A percentile compares a stretch with the other conserved stretches of the same genome.
These are phyloP conservation scores for Microcyclospora pomicola DNA, from an alignment of 2,329 filamentous ascomycete species.

Conservation along the genomic window DNA sequence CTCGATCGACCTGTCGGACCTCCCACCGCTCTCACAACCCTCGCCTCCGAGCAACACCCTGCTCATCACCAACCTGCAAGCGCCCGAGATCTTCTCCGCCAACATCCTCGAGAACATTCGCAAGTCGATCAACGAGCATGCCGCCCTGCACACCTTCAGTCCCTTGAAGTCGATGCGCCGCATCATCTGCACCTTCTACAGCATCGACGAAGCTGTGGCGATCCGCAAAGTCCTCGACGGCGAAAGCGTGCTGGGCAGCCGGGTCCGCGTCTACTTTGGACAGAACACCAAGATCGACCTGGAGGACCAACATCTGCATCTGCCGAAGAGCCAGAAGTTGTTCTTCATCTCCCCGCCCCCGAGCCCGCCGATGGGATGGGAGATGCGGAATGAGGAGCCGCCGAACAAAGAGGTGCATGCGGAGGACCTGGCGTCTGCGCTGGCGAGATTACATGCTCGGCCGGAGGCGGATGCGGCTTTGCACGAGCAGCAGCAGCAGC, in stretches of 20 bases:
- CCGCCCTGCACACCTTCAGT: slow-evolving; percentile 61
- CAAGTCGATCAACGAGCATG: slow-evolving; percentile 54
- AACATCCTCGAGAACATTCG: slow-evolving; percentile 62
- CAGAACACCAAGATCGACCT: slow-evolving; percentile 33
- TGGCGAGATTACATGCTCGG: slow-evolving; percentile 38
- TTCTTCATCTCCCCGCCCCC: slow-evolving; percentile 56
- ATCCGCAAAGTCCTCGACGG: slow-evolving; percentile 63
- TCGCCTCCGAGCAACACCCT: slow-evolving; percentile 70
- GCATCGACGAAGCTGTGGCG: slow-evolving; percentile 52
- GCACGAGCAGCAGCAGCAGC: neutral
- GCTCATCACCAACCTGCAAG: slow-evolving; percentile 66
- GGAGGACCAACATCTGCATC: slow-evolving; percentile 34
- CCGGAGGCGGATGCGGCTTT: slow-evolving; percentile 20
- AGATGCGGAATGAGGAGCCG: slow-evolving; percentile 47
- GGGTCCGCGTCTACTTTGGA: slow-evolving; percentile 52
- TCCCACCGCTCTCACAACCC: slow-evolving; percentile 57
- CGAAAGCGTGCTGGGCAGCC: slow-evolving; percentile 56
- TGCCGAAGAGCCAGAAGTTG: slow-evolving; percentile 45
- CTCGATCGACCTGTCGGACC: slow-evolving; percentile 57
- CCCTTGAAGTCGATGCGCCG: slow-evolving; percentile 72
- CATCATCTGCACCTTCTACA: slow-evolving; percentile 67
- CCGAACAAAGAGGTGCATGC: slow-evolving; percentile 54
- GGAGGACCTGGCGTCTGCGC: slow-evolving; percentile 43
- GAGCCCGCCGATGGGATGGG: slow-evolving; percentile 51
- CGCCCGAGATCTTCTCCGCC: slow-evolving; percentile 58